Percentiles rank a stretch among this genome's conserved stretches.
These are phyloP conservation scores for Hippophae tibetana DNA, from an alignment of 306 rosid genomes.

Conservation along the genomic window DNA sequence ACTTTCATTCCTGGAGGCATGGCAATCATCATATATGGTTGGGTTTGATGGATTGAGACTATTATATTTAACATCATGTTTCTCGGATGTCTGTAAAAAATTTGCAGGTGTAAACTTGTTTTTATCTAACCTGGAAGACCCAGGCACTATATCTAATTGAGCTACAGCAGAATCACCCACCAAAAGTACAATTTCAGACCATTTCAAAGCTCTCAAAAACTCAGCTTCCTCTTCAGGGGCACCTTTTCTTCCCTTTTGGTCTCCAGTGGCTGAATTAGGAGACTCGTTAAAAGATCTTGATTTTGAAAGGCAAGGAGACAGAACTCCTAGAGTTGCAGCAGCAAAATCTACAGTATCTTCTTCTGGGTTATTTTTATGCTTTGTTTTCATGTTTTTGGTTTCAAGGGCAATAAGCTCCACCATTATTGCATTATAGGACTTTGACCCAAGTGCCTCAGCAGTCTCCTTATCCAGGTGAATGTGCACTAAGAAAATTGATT, in stretches of 20 bases:
- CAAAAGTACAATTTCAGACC: slow-evolving; percentile 46
- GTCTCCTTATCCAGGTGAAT: slow-evolving; percentile 57
- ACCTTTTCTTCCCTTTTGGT: slow-evolving; percentile 46
- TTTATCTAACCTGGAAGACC: slow-evolving; percentile 29
- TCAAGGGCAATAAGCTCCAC: slow-evolving; percentile 96
- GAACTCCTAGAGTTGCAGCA: slow-evolving; percentile 95
- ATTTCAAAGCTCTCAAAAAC: slow-evolving; percentile 55
- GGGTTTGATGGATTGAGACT: slow-evolving; percentile 31
- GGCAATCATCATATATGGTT: slow-evolving; percentile 30
- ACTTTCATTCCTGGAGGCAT: slow-evolving; percentile 26
- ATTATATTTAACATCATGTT: slow-evolving; percentile 24
- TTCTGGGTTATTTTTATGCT: slow-evolving; percentile 38
- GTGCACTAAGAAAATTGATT: slow-evolving; percentile 15
- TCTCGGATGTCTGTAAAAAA: slow-evolving; percentile 33
- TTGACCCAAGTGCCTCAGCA: slow-evolving; percentile 69
- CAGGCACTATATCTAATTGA: slow-evolving; percentile 19
- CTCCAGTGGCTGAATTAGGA: slow-evolving; percentile 46
- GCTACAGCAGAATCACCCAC: slow-evolving; percentile 28
- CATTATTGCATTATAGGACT: slow-evolving; percentile 80
- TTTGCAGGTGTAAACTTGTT: slow-evolving; percentile 25
- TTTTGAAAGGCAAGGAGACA: slow-evolving; percentile 82
- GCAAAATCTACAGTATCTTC: slow-evolving; percentile 92
- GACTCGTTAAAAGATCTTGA: slow-evolving; percentile 70
- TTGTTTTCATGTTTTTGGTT: slow-evolving; percentile 42
- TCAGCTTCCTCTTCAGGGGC: slow-evolving; percentile 86